A percentile compares a stretch with the other conserved stretches of the same genome.
Evolutionary conservation across 768 basidiomycete genomes (phyloP).

Genomic region (Leucosporidium scottii): DNA sequence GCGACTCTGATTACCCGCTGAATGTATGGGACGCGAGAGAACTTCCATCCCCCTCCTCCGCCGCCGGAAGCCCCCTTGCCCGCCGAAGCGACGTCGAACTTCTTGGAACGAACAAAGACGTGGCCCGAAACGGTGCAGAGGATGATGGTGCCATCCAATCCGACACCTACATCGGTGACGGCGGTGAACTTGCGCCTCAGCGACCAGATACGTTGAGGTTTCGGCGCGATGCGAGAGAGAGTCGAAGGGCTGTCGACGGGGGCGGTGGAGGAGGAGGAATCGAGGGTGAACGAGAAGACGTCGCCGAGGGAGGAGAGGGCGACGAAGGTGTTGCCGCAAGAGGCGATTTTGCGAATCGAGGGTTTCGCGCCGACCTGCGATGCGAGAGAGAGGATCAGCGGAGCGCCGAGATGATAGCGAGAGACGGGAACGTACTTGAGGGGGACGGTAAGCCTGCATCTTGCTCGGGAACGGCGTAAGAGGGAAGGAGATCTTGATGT

Average conservation of each 20-base stretch:
- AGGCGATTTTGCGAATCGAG: conserved; percentile 68
- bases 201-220: conserved; percentile 87
- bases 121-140: conserved; percentile 92
- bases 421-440: conserved; percentile 45
- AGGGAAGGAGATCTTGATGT: conserved; percentile 76
- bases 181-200: conserved; percentile 77
- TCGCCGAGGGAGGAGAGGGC: conserved; percentile 82
- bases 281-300: conserved; percentile 63
- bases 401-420: too few relatives aligned
- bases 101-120: conserved; percentile 74
- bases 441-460: conserved; percentile 70
- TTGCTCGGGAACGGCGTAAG: conserved; percentile 66
- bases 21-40: conserved; percentile 67
- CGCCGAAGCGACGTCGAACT: conserved; percentile 37
- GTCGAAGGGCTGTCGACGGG: conserved; percentile 5
- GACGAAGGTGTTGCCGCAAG: conserved; percentile 71
- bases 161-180: conserved; percentile 80
- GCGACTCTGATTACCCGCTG: conserved; percentile 81
- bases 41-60: conserved; percentile 51
- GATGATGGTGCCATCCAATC: conserved; percentile 77
- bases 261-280: conserved; percentile 9
- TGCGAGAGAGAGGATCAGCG: background rate
- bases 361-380: conserved; percentile 54
- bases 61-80: background rate
- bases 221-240: conserved; percentile 37